A percentile compares a stretch with the other conserved stretches of the same genome.
Evolutionary conservation across 805 yeast genomes (phyloP).

Genomic region (Scheffersomyces ergatensis): DNA sequence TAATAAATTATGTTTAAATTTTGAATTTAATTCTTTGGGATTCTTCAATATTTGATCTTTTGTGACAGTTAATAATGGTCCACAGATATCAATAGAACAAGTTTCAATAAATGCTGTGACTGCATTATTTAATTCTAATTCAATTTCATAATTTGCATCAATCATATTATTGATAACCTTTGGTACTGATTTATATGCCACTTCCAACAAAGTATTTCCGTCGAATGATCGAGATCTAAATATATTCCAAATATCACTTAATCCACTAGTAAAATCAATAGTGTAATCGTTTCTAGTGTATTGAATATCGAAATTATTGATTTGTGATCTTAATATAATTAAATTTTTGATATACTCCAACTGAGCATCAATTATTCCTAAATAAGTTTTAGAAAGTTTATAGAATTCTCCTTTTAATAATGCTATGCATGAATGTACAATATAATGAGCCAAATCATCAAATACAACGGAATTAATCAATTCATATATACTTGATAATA

Average conservation of each 20-base stretch:
- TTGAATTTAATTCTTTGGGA: conserved; percentile 28
- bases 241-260: conserved; percentile 44
- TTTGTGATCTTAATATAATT: conserved; percentile 64
- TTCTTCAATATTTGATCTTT: conserved; percentile 12
- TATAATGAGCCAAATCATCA: conserved; percentile 85
- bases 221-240: conserved; percentile 45
- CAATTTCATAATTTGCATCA: conserved; percentile 72
- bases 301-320: conserved; percentile 77
- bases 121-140: conserved; percentile 65
- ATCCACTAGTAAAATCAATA: conserved; percentile 75
- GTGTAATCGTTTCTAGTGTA: conserved; percentile 67
- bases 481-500: conserved; percentile 77
- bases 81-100: conserved; percentile 41
- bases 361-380: conserved; percentile 57
- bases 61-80: conserved; percentile 32
- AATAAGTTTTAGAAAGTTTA: conserved; percentile 39
- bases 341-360: conserved; percentile 72
- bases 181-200: conserved; percentile 72
- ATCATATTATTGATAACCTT: conserved; percentile 77
- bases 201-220: conserved; percentile 38
- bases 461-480: conserved; percentile 74
- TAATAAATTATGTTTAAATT: conserved; percentile 49
- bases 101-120: conserved; percentile 68
- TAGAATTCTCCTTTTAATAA: conserved; percentile 57
- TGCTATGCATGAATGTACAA: conserved; percentile 72